Percentiles rank a stretch among this genome's conserved stretches.
phyloP scores from a whole-genome alignment of 305 asterid species.

The Euphrasia arctica region DNA sequence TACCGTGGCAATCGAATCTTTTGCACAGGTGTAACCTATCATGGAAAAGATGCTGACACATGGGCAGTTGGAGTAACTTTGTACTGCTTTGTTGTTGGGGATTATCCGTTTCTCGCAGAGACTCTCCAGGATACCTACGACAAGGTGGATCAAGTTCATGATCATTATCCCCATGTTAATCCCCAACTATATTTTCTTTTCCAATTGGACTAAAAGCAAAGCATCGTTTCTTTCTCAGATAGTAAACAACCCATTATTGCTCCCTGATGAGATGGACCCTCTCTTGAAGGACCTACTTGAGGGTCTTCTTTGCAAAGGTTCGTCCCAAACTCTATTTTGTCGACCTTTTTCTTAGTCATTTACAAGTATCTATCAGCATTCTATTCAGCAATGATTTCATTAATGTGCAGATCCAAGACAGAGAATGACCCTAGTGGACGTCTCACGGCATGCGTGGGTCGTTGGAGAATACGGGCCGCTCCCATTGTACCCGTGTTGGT shows the following conservation, averaged over 20 bases:
- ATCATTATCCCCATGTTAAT: background rate
- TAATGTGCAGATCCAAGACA: conserved; percentile 53
- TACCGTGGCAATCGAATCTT: conserved; percentile 7
- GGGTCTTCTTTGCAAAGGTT: conserved; percentile 93
- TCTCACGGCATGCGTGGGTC: conserved; percentile 71
- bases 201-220: no score
- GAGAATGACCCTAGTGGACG: conserved; percentile 62
- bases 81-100: conserved; percentile 66
- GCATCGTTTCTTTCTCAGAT: conserved; percentile 36
- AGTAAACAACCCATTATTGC: conserved; percentile 54
- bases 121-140: conserved; percentile 96
- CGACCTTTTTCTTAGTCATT: background rate
- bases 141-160: conserved; percentile 44
- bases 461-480: conserved; percentile 61
- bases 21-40: conserved; percentile 52
- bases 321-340: conserved; percentile 9
- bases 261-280: conserved; percentile 64
- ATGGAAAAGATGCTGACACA: conserved; percentile 84
- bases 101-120: conserved; percentile 90
- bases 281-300: conserved; percentile 63
- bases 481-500: conserved; percentile 62
- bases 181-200: background rate
- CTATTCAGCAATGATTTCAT: conserved; percentile 5
- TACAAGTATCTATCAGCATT: background rate
- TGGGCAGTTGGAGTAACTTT: conserved; percentile 98